phyloP scores from a whole-genome alignment of 495 filamentous ascomycete species.

The Astrothelium macrocarpum region DNA sequence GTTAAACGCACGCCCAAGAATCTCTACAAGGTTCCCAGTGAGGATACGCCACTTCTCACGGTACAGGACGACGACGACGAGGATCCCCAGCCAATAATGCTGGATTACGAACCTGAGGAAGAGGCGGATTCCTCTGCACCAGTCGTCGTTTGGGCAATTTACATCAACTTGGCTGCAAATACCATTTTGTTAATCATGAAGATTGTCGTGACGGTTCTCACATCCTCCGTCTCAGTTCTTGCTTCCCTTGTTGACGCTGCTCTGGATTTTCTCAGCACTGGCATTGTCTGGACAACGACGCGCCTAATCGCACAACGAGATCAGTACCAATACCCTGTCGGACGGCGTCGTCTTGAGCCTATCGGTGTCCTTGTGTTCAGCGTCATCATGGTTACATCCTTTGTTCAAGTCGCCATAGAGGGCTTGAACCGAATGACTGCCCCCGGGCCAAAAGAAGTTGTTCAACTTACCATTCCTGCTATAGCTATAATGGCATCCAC shows the following conservation, averaged over 20 bases:
- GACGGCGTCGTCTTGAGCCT: constrained; percentile 55
- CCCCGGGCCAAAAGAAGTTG: constrained; percentile 47
- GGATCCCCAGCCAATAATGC: constrained; percentile 16
- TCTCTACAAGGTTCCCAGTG: constrained; percentile 65
- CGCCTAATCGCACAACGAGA: constrained; percentile 64
- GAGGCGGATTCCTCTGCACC: constrained; percentile 53
- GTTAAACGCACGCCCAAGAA: constrained; percentile 71
- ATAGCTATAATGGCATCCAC: constrained; percentile 75
- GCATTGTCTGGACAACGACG: constrained; percentile 77
- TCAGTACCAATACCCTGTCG: constrained; percentile 74
- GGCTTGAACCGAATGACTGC: constrained; percentile 55
- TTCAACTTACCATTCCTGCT: constrained; percentile 63
- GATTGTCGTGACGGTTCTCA: constrained; percentile 65
- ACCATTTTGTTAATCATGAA: constrained; percentile 67
- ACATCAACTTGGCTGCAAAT: constrained; percentile 80
- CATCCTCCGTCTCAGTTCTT: constrained; percentile 77
- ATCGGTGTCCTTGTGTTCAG: constrained; percentile 44
- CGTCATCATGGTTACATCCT: constrained; percentile 61
- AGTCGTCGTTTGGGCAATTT: constrained; percentile 71
- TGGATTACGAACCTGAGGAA: constrained; percentile 40
- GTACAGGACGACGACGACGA: constrained; percentile 31
- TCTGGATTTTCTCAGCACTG: constrained; percentile 78
- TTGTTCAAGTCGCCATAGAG: constrained; percentile 72
- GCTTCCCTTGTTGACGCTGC: constrained; percentile 83
- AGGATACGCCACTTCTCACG: constrained; percentile 49